Base-by-base conservation (phyloP, 495 filamentous ascomycete species). In the Peziza echinospora region DNA sequence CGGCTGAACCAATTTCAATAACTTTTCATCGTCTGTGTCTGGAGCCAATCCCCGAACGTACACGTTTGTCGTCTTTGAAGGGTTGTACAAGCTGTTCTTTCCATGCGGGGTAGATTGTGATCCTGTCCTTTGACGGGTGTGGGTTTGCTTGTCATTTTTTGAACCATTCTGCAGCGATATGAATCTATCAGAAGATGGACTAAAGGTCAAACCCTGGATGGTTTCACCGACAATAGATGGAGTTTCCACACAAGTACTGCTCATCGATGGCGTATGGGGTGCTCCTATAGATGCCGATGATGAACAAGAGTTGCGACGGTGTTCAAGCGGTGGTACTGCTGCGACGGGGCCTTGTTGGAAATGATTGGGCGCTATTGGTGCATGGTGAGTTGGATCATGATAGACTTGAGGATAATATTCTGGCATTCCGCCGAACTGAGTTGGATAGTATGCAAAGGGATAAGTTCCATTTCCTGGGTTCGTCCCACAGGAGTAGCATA, bases 21-120 rank as follows among this genome's bases (percentile, higher is more conserved):
- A 66, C 57, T 87, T 78, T 43, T 92, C 81, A 60, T 99, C 89
- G 44, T 87, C 85, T 0, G 87, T 96, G 53, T 89, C 82, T 0
- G 91, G 91, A 41, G 83, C 81, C 44, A 99, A 76, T 13, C 89
- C 89, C 45, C 89, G 80, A 49, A 99, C 92, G 65, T 99, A 99
- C 51, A 99, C 87, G 53, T 99, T 99, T 43, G 72, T 96, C 68
- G 72, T 86, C 54, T 65, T 80, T 58, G 74, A 82, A 28, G 80
- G 79, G 53, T 96, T 96, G 60, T 91, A 80, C 42, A 96, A 67
- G 54, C 84, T 84, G 63, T 93, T 83, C 24, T 93, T 73, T 25
- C n/a, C n/a, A n/a, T n/a, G n/a, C n/a, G n/a, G n/a, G n/a, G n/a
- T n/a, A n/a, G n/a, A n/a, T n/a, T n/a, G n/a, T n/a, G n/a, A n/a